phyloP scores from a whole-genome alignment of 306 rosid genomes.

The Quercus parvula region DNA sequence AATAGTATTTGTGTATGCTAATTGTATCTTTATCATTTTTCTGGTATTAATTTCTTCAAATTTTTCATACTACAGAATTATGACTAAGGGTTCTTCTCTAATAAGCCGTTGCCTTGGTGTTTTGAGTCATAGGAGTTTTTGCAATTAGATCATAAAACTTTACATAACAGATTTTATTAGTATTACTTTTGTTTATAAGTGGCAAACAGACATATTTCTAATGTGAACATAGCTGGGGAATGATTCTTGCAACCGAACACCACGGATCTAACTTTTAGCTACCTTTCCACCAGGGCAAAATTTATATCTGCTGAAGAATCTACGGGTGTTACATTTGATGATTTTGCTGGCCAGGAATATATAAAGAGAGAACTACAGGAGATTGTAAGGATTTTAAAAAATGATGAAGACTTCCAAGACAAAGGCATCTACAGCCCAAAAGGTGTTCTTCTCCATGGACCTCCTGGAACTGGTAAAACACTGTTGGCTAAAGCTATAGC shows the following conservation, averaged over 20 bases:
- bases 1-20: too few relatives aligned
- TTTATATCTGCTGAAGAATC: conserved; percentile 97
- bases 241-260: conserved; percentile 4
- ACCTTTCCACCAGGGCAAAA: conserved; percentile 80
- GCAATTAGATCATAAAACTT: conserved; percentile 17
- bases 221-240: neutral
- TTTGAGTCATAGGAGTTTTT: conserved; percentile 12
- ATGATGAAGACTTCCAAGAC: conserved; percentile 91
- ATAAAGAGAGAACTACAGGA: conserved; percentile 95
- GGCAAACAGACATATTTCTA: neutral
- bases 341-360: conserved; percentile 99
- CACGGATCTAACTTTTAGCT: conserved; percentile 36
- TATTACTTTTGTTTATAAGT: neutral
- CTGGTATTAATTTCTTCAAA: neutral
- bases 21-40: conserved; percentile 1
- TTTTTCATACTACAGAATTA: neutral
- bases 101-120: neutral
- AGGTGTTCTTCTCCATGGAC: conserved; percentile 98
- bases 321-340: conserved; percentile 91
- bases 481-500: conserved; percentile 97
- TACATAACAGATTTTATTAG: neutral
- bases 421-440: conserved; percentile 95
- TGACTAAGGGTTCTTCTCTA: neutral
- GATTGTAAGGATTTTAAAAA: conserved; percentile 83
- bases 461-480: conserved; percentile 99